These are phyloP conservation scores for Phialophora expanda DNA, from an alignment of 2,329 filamentous ascomycete species.

Conservation along the genomic window DNA sequence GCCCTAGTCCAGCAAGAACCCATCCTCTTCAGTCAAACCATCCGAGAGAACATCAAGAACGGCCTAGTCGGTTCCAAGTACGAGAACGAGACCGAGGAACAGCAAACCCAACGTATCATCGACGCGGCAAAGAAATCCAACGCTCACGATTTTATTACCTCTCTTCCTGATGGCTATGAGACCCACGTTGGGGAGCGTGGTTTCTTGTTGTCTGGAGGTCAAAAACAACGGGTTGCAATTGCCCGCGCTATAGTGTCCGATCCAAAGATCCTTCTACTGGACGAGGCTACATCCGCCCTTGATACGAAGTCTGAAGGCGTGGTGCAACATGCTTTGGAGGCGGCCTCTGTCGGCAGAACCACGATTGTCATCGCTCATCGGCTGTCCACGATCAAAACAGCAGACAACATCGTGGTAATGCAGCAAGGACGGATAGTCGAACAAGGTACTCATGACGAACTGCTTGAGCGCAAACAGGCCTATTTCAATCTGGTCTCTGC, in stretches of 20 bases:
- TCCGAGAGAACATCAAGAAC: constrained; percentile 87
- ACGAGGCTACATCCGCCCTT: constrained; percentile 91
- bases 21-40: constrained; percentile 85
- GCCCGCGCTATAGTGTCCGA: constrained; percentile 88
- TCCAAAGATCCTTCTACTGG: constrained; percentile 87
- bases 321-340: constrained; percentile 90
- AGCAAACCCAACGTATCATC: constrained; percentile 72
- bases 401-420: constrained; percentile 97
- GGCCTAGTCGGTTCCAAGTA: constrained; percentile 84
- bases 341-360: constrained; percentile 81
- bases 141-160: constrained; percentile 86
- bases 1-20: constrained; percentile 93
- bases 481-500: constrained; percentile 88
- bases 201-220: constrained; percentile 88
- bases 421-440: constrained; percentile 83
- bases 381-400: constrained; percentile 89
- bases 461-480: constrained; percentile 72
- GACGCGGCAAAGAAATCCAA: constrained; percentile 89
- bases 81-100: constrained; percentile 71
- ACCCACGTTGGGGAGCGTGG: constrained; percentile 96
- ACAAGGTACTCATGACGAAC: constrained; percentile 82
- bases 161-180: constrained; percentile 85
- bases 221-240: constrained; percentile 96
- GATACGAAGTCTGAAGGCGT: constrained; percentile 95
- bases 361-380: constrained; percentile 97